phyloP scores from a whole-genome alignment of 345 rosid genomes.

The Lenwebbia sp. region DNA sequence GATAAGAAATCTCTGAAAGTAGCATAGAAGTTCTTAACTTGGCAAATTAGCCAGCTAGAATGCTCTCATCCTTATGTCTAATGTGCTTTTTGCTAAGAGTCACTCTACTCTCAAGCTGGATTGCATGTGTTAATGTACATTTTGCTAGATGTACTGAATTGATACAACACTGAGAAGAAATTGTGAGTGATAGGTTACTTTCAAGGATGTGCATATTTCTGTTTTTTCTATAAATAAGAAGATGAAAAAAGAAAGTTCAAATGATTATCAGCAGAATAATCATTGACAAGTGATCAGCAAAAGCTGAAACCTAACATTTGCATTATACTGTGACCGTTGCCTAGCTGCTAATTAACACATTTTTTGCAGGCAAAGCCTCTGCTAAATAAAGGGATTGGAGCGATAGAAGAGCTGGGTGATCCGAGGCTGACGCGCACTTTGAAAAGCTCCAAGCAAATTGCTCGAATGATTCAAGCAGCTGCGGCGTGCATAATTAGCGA shows the following conservation, averaged over 20 bases:
- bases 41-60: background rate
- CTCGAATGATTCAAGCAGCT: constrained; percentile 66
- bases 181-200: background rate
- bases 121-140: background rate
- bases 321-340: background rate
- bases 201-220: background rate
- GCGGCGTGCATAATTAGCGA: constrained; percentile 57
- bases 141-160: background rate
- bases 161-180: background rate
- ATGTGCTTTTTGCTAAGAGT: background rate
- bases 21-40: background rate
- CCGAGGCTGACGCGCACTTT: constrained; percentile 28
- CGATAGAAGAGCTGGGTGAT: constrained; percentile 62
- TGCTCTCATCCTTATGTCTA: background rate
- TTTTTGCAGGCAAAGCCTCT: constrained; percentile 52
- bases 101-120: background rate
- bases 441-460: constrained; percentile 31
- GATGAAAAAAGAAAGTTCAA: background rate
- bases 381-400: constrained; percentile 50
- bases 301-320: background rate
- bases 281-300: background rate
- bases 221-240: background rate
- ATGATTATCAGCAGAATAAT: background rate
- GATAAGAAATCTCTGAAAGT: background rate
- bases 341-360: background rate